Evolutionary conservation across 495 filamentous ascomycete genomes (phyloP), one percentile per base, ranked within the genome.

Genomic region (Podospora conica): DNA sequence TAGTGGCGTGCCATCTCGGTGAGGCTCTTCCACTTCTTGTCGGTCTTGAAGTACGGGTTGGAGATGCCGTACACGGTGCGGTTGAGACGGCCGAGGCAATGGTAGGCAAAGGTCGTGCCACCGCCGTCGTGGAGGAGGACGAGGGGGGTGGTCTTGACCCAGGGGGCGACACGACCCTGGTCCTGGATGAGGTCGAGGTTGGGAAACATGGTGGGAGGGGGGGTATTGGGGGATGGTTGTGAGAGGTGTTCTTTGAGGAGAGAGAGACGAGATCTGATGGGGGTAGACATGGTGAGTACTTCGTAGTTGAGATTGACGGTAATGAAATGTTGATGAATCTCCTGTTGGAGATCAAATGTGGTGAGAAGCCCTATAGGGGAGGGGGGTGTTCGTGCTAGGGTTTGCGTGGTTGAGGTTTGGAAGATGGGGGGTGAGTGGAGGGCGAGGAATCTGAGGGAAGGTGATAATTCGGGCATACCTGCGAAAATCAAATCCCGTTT

Each of bases 71-170:
- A 79, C 2, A 80, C 64, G 18, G 68, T 48, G 1, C 79, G 75
- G 29, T 64, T 63, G 1, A 81, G 70, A 11, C 66, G 23, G 25
- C 68, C 74, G 10, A 81, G 71, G 66, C 69, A 70, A 68, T 77
- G 71, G 70, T 81, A 81, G 31, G 66, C 70, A 58, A 77, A 77
- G 22, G 72, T 72, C 12, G 78, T 80, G 67, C 79, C 79, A 63
- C 79, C 77, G 63, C 78, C 79, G 64, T 81, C 79, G 62, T 81
- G 79, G 54, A 81, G 74, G 21, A 81, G 71, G 18, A 81, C 67
- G 20, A 81, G 67, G 18, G 79, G 75, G 22, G 70, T 68, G 15
- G 61, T 55, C 27, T 60, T 61, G 3, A 63, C 15, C 60, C 55
- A 63, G 10, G 62, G 53, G 20, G 28, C 27, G 1, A 55, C 11